Evolutionary conservation across 164 flowering plant genomes (phyloP).

Genomic region (Hamamelis virginiana): DNA sequence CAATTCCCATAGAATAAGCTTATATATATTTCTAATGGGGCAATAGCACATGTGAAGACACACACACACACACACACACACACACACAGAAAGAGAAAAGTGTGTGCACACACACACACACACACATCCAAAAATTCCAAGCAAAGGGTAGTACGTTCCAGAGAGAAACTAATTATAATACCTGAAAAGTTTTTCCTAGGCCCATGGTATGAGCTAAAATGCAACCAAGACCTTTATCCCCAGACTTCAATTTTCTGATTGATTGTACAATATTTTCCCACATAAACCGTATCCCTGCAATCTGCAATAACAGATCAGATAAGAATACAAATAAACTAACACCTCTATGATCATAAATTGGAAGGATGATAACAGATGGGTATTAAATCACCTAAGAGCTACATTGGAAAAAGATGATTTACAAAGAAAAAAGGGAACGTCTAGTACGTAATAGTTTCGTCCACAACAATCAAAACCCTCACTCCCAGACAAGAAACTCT

Average conservation of each 20-base stretch:
- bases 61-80: not conserved
- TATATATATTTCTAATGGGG: not conserved
- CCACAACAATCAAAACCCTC: too few species aligned
- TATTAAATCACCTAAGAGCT: too few species aligned
- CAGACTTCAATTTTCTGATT: conserved; percentile 71
- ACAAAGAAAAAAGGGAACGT: too few species aligned
- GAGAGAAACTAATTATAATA: conserved; percentile 15
- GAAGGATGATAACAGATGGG: not conserved
- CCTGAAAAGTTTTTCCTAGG: conserved; percentile 92
- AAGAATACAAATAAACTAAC: not conserved
- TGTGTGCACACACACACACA: not conserved
- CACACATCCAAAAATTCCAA: not conserved
- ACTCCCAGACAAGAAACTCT: too few species aligned
- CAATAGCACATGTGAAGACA: not conserved
- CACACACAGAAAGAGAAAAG: not conserved
- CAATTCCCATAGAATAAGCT: not conserved
- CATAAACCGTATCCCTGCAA: conserved; percentile 88
- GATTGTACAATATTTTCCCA: conserved; percentile 97
- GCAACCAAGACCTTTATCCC: conserved; percentile 98
- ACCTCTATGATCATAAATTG: not conserved
- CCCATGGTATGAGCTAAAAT: conserved; percentile 99
- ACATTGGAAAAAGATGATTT: too few species aligned
- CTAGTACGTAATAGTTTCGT: too few species aligned
- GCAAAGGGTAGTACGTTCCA: not conserved
- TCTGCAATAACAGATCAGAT: conserved; percentile 38